Base-by-base conservation (phyloP, 2,329 filamentous ascomycete genomes). In the Neonectria punicea region DNA sequence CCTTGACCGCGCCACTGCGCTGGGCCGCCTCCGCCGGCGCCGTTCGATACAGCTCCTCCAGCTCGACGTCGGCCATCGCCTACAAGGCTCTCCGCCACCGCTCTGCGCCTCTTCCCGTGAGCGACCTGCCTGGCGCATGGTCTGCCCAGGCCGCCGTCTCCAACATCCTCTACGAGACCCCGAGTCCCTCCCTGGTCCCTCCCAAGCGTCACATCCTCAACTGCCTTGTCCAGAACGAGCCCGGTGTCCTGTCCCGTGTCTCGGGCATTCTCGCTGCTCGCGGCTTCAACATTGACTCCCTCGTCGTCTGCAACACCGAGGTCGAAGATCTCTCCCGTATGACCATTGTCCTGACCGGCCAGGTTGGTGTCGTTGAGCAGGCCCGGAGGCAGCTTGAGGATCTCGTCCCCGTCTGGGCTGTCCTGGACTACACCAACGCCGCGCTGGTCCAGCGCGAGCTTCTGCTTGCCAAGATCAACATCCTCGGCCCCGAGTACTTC, bases 101-200 rank as follows among this genome's bases (percentile, higher is more conserved):
- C 70, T 92, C 95, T 66, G 91, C 93, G 20, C 93, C 94, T 67
- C 89, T 94, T 22, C 92, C 97, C 58, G 92, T 93, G 60, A 90
- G 89, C 70, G 89, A 93, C 72, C 86, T 92, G 61, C 86, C 91
- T 30, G 90, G 93, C 39, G 86, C 93, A 11, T 93, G 93, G 86
- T 97, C 95, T 76, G 94, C 94, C 41, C 94, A 96, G 73, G 93
- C 96, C 18, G 96, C 96, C 71, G 96, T 99, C 71, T 97, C 93
- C 78, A 97, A 95, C 80, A 99, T 99, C 78, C 92, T 99, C 80
- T 99, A 99, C 86, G 96, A 99, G 86, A 98, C 94, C 3, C 96
- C 96, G 6, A 86, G 92, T 18, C 93, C 94, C 8, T 94, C 93
- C 14, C 86, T 86, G 74, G 90, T 90, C 25, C 95, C 96, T 9